These are phyloP conservation scores for Diversispora epigaea DNA, from an alignment of 192 early-diverging fungal species.

Conservation along the genomic window DNA sequence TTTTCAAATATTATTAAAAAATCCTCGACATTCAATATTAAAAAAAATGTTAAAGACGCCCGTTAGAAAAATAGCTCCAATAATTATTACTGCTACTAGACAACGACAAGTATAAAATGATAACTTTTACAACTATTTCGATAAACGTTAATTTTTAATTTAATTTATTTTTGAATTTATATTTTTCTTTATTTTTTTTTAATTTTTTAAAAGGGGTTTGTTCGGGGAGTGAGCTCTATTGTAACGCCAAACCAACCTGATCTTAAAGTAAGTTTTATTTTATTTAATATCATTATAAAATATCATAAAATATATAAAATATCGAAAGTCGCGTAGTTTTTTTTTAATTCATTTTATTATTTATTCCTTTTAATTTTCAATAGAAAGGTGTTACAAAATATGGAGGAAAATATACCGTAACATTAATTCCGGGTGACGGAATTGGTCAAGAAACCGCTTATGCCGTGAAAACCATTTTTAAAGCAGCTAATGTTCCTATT, in stretches of 20 bases:
- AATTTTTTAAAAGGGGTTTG: neutral
- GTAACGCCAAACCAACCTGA: neutral
- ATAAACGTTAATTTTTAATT: neutral
- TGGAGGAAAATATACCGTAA: slow-evolving; percentile 94
- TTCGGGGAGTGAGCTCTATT: neutral
- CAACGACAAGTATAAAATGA: neutral
- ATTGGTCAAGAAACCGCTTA: slow-evolving; percentile 91
- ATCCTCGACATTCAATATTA: neutral
- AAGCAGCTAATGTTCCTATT: slow-evolving; percentile 88
- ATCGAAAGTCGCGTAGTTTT: neutral
- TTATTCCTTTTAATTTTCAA: neutral
- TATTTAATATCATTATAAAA: neutral
- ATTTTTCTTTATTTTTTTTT: neutral
- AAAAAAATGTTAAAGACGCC: slow-evolving; percentile 5
- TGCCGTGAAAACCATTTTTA: slow-evolving; percentile 93
- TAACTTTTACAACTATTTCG: neutral
- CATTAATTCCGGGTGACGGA: slow-evolving; percentile 98
- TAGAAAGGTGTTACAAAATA: slow-evolving; percentile 56
- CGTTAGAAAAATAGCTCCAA: neutral
- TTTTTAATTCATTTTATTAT: neutral
- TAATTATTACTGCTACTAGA: neutral
- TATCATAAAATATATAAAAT: neutral
- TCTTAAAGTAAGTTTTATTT: neutral
- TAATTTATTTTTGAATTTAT: neutral
- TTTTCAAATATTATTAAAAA: no score